Base-by-base conservation (phyloP, 441 rosid species). In the Croton setiger region DNA sequence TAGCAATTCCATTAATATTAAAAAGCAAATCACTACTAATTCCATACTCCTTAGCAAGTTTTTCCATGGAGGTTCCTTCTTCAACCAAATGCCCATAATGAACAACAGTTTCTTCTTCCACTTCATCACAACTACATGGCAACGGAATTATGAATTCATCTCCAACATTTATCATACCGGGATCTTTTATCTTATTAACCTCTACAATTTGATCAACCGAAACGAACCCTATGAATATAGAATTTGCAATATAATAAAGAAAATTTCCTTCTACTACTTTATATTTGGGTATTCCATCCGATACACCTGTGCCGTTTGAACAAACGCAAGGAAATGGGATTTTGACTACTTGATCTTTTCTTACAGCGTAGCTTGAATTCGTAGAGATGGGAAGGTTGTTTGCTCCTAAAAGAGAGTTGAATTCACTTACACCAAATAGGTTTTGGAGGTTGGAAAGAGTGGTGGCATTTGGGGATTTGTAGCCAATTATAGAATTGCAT, bases 51-150 rank as follows among this genome's bases (percentile, higher is more conserved):
- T 56, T 21, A 0, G 88, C 92, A 63, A 87, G 87, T 60, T 20
- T 68, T 60, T 13, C 76, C 57, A 87, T 68, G 0, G 87, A 35
- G 72, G 84, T 89, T 48, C 76, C 83, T 0, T 4, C 6, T 66
- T 67, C 65, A 18, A 88, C 96, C 39, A 84, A 53, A 41, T 84
- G 93, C 1, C 83, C 89, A 48, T 86, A 89, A 72, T 89, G 96
- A 7, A 87, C 83, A 57, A 82, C 89, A 48, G 64, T 70, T 58
- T 74, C 20, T 15, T 82, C 85, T 20, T 74, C 70, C 63, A 85
- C 80, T 5, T 69, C 67, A 8, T 86, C 93, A 9, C 93, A 89
- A 80, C 97, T 89, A 76, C 93, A 91, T 3, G 96, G 89, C 60
- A 89, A 70, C 2, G 94, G 92, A 56, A 88, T 81, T 77, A 72